Percentiles rank a stretch among this genome's conserved stretches.
phyloP scores from a whole-genome alignment of 345 rosid genomes.

The Euphorbia tirucalli region DNA sequence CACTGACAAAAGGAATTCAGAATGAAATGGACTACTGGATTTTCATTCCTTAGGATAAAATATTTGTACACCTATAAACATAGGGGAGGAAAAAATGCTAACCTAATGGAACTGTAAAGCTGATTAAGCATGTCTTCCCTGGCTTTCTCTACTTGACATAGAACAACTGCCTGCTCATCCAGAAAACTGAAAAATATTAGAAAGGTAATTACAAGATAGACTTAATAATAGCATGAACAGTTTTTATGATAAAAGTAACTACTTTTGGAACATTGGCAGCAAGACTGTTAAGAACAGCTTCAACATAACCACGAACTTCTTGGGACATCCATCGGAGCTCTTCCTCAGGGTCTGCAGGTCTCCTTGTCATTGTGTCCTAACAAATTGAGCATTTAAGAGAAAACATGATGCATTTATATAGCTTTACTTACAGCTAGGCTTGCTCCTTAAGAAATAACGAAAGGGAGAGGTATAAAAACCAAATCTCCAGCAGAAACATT shows the following conservation, averaged over 20 bases:
- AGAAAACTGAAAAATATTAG: slow-evolving; percentile 14
- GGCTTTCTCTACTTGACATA: slow-evolving; percentile 98
- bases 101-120: slow-evolving; percentile 89
- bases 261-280: slow-evolving; percentile 99
- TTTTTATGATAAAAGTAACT: slow-evolving; percentile 12
- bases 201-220: not conserved
- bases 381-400: not conserved
- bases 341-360: slow-evolving; percentile 96
- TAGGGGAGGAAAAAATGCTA: slow-evolving; percentile 6
- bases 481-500: not conserved
- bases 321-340: slow-evolving; percentile 99
- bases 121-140: slow-evolving; percentile 99
- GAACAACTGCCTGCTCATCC: slow-evolving; percentile 85
- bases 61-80: not conserved
- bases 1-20: not conserved
- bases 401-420: not conserved
- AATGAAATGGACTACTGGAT: not conserved
- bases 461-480: not conserved
- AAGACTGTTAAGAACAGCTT: slow-evolving; percentile 99
- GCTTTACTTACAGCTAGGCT: not conserved
- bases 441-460: not conserved
- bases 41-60: not conserved
- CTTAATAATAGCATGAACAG: not conserved
- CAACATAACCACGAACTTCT: slow-evolving; percentile 98
- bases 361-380: slow-evolving; percentile 89